A percentile compares a stretch with the other conserved stretches of the same genome.
Evolutionary conservation across 2,329 filamentous ascomycete genomes (phyloP).

Genomic region (Pyrenochaeta sp.): DNA sequence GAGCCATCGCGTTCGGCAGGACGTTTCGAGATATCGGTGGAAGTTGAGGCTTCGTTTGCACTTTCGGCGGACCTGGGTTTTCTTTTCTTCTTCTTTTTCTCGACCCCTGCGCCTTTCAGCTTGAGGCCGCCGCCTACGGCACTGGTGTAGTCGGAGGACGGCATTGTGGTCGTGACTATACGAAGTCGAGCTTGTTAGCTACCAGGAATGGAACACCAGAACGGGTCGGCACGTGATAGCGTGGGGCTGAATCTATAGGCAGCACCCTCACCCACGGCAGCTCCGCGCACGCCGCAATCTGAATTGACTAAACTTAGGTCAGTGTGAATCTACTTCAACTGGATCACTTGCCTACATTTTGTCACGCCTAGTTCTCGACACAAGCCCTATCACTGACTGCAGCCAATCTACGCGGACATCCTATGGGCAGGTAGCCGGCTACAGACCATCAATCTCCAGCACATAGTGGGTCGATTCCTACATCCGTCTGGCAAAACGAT

Average conservation of each 20-base stretch:
- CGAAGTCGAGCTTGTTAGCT: background rate
- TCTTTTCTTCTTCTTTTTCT: constrained; percentile 70
- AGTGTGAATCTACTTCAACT: no score
- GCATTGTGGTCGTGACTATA: constrained; percentile 59
- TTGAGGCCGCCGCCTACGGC: constrained; percentile 79
- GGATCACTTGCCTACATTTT: no score
- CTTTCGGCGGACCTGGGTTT: constrained; percentile 45
- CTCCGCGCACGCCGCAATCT: no score
- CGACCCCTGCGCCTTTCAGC: constrained; percentile 76
- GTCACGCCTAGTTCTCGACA: no score
- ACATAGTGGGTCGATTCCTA: no score
- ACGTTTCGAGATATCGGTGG: constrained; percentile 30
- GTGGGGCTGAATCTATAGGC: background rate
- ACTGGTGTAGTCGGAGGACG: constrained; percentile 76
- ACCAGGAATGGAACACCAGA: background rate
- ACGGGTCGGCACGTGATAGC: background rate
- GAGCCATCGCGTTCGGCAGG: constrained; percentile 12
- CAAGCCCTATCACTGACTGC: no score
- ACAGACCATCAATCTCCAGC: no score
- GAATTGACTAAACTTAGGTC: no score
- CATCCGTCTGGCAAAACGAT: no score
- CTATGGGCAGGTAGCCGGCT: no score
- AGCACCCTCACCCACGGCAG: no score
- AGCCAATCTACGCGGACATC: no score
- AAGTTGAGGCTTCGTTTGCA: constrained; percentile 13